Conservation (phyloP, 164 flowering plant species). For the Liquidambar formosana region DNA sequence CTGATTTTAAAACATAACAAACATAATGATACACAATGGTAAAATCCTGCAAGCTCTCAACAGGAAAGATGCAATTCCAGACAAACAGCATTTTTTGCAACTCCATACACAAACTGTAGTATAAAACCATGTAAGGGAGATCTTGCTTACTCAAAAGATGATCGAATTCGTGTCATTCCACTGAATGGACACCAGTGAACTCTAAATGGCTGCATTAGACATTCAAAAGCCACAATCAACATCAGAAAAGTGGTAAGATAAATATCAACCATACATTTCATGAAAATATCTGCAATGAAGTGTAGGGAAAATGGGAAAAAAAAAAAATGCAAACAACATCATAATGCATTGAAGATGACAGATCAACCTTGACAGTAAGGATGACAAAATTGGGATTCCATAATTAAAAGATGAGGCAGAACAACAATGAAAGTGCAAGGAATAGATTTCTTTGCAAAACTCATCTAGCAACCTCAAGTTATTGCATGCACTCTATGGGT, state of each 20-base stretch:
- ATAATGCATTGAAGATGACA: neutral
- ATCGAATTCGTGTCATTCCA: constrained; percentile 32
- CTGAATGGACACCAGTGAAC: constrained; percentile 66
- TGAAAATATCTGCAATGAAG: neutral
- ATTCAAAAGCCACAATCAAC: constrained; percentile 1
- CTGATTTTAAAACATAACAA: neutral
- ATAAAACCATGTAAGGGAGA: neutral
- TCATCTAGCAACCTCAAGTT: too few relatives aligned
- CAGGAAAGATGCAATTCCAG: neutral
- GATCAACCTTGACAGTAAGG: neutral
- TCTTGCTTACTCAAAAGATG: constrained; percentile 52
- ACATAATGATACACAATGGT: neutral
- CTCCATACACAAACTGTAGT: neutral
- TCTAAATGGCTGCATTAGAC: constrained; percentile 48
- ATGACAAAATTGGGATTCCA: neutral
- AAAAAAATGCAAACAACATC: neutral
- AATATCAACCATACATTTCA: neutral
- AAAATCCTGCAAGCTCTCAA: neutral
- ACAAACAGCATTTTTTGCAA: neutral
- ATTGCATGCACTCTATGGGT: too few relatives aligned
- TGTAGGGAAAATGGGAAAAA: too few relatives aligned
- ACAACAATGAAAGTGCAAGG: too few relatives aligned
- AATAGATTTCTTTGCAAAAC: too few relatives aligned
- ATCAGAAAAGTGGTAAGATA: neutral
- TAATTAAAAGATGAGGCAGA: neutral